Evolutionary conservation across 2,329 filamentous ascomycete genomes (phyloP).

Genomic region (Exophiala spinifera): DNA sequence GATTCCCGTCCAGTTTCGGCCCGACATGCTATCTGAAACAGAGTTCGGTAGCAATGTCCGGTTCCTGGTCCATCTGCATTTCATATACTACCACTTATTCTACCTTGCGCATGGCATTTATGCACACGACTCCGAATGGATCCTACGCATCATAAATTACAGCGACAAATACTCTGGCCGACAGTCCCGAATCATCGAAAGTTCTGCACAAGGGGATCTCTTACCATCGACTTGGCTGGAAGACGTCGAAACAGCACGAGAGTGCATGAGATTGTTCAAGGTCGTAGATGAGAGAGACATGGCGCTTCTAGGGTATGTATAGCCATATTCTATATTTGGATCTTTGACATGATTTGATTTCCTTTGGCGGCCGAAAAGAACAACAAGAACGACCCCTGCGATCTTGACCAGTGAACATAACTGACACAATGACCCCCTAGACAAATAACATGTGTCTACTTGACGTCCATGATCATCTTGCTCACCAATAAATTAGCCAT

Average conservation of each 20-base stretch:
- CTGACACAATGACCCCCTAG: neutral
- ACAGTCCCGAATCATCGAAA: neutral
- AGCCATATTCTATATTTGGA: neutral
- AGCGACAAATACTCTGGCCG: neutral
- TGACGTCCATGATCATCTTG: neutral
- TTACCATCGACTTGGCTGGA: neutral
- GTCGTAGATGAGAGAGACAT: neutral
- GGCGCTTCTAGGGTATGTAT: neutral
- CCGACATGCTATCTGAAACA: neutral
- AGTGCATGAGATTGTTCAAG: neutral
- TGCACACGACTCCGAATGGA: neutral
- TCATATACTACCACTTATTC: slow-evolving; percentile 1
- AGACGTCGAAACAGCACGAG: neutral
- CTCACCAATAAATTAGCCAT: neutral
- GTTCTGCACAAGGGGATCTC: neutral
- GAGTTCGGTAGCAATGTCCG: neutral
- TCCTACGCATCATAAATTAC: neutral
- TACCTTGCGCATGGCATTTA: slow-evolving; percentile 1
- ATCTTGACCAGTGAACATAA: too few species aligned
- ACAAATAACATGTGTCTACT: neutral
- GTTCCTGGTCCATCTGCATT: neutral
- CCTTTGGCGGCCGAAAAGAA: too few species aligned
- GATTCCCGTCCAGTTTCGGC: slow-evolving; percentile 1
- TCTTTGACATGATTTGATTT: too few species aligned
- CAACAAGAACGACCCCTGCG: too few species aligned